Percentiles rank a stretch among this genome's conserved stretches.
phyloP scores from a whole-genome alignment of 129 eudicot genomes.

The Chrysanthemum seticuspe region DNA sequence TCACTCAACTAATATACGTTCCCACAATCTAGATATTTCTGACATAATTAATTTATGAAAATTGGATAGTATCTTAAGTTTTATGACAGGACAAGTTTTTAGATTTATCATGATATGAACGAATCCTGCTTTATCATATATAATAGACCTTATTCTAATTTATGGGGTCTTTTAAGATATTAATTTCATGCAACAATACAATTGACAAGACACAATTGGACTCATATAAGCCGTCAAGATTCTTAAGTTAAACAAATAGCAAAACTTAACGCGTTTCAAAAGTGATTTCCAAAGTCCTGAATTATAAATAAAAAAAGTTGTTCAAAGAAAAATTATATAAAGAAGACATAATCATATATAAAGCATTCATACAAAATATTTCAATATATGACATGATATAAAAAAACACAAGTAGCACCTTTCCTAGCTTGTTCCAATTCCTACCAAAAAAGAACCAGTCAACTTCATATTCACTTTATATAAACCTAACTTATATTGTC shows the following conservation, averaged over 20 bases:
- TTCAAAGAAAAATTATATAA: no score
- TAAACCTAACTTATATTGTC: background rate
- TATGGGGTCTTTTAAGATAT: background rate
- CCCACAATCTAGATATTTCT: no score
- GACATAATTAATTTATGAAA: no score
- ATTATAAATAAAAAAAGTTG: no score
- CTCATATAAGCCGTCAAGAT: constrained; percentile 7
- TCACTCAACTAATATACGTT: no score
- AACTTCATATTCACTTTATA: constrained; percentile 27
- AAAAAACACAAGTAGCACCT: constrained; percentile 22
- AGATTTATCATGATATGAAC: background rate
- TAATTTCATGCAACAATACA: background rate
- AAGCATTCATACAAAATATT: background rate
- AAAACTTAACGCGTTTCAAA: constrained; percentile 15
- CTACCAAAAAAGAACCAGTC: constrained; percentile 31
- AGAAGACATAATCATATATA: background rate
- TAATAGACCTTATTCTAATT: background rate
- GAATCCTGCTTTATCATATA: background rate
- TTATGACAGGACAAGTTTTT: background rate
- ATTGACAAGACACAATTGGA: background rate
- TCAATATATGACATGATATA: background rate
- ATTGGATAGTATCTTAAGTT: background rate
- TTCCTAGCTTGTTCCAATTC: constrained; percentile 20
- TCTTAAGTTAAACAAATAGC: background rate
- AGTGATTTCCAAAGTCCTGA: background rate